Conservation (phyloP, 495 filamentous ascomycete species). For the Penicillium robsamsonii region DNA sequence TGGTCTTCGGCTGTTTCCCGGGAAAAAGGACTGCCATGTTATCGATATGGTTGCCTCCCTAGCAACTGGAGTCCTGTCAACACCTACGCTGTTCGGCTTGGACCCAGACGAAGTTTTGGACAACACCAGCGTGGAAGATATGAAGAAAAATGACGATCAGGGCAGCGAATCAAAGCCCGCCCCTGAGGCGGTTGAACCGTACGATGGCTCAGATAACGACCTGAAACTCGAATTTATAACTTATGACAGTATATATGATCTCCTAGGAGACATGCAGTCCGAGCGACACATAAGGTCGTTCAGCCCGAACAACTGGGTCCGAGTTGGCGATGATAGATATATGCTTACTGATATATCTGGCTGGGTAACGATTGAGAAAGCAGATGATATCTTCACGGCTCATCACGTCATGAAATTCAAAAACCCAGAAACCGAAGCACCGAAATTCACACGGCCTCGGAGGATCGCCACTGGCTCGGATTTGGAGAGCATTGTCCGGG, state of each 20-base stretch:
- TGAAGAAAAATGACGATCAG: constrained; percentile 44
- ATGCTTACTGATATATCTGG: constrained; percentile 54
- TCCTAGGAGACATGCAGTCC: constrained; percentile 76
- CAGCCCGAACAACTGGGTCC: constrained; percentile 78
- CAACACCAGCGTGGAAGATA: constrained; percentile 53
- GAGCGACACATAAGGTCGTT: constrained; percentile 76
- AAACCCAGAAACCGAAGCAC: constrained; percentile 19
- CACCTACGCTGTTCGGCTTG: constrained; percentile 89
- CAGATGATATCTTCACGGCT: constrained; percentile 28
- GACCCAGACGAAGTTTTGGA: constrained; percentile 79
- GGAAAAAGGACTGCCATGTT: constrained; percentile 86
- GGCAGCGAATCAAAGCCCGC: neutral
- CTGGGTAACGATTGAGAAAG: constrained; percentile 61
- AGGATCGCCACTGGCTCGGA: constrained; percentile 56
- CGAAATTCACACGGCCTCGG: constrained; percentile 59
- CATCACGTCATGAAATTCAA: constrained; percentile 37
- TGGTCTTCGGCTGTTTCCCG: constrained; percentile 77
- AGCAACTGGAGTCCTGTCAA: constrained; percentile 77
- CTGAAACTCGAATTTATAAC: constrained; percentile 64
- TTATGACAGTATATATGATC: constrained; percentile 83
- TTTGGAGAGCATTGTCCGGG: constrained; percentile 72
- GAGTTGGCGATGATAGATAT: constrained; percentile 61
- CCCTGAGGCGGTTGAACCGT: neutral
- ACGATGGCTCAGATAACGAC: constrained; percentile 21
- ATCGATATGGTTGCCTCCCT: constrained; percentile 94